Evolutionary conservation across 2,329 filamentous ascomycete genomes (phyloP).

Genomic region (Xylariomycetidae sp.): DNA sequence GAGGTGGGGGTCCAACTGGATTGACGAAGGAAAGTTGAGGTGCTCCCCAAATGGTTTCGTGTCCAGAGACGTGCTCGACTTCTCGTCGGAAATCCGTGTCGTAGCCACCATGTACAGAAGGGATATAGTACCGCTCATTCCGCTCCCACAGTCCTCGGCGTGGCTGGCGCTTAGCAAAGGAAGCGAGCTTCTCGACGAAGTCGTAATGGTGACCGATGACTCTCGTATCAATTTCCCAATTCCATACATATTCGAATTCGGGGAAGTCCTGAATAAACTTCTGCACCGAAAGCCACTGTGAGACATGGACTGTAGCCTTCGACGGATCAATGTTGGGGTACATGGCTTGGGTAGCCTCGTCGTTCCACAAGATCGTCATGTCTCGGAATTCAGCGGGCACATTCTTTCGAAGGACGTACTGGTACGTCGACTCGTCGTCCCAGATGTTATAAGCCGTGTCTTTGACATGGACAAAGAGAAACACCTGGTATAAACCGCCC

Average conservation of each 20-base stretch:
- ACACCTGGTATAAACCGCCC: slow-evolving; percentile 77
- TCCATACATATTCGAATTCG: slow-evolving; percentile 79
- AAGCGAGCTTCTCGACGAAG: slow-evolving; percentile 60
- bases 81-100: slow-evolving; percentile 61
- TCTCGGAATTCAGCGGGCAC: slow-evolving; percentile 66
- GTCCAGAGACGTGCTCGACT: slow-evolving; percentile 50
- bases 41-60: slow-evolving; percentile 63
- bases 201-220: slow-evolving; percentile 81
- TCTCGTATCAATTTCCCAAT: slow-evolving; percentile 81
- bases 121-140: slow-evolving; percentile 69
- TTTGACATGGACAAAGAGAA: slow-evolving; percentile 75
- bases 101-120: slow-evolving; percentile 62
- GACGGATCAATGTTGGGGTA: slow-evolving; percentile 68
- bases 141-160: slow-evolving; percentile 71
- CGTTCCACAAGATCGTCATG: slow-evolving; percentile 72
- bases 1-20: slow-evolving; percentile 61
- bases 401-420: slow-evolving; percentile 53
- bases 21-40: slow-evolving; percentile 53
- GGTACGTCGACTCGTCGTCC: slow-evolving; percentile 54
- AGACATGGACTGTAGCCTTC: slow-evolving; percentile 49
- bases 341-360: slow-evolving; percentile 67
- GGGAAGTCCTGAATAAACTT: slow-evolving; percentile 72
- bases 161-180: slow-evolving; percentile 63
- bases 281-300: slow-evolving; percentile 69
- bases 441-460: slow-evolving; percentile 55